A percentile compares a stretch with the other conserved stretches of the same genome.
Evolutionary conservation across 2,329 filamentous ascomycete genomes (phyloP).

Genomic region (Zelopaecilomyces penicillatus): DNA sequence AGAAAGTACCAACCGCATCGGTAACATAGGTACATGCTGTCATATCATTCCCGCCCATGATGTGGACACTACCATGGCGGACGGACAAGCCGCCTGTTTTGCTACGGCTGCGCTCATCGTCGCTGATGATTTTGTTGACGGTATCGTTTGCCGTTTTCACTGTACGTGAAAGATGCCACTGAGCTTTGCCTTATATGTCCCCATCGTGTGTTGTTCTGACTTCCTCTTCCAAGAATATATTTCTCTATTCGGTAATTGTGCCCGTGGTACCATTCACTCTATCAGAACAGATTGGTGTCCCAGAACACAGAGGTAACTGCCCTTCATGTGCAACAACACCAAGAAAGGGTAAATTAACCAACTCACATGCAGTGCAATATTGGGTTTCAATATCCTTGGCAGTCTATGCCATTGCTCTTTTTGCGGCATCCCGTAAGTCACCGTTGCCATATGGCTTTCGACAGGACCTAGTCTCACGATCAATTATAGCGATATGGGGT

Average conservation of each 20-base stretch:
- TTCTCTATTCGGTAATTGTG: slow-evolving; percentile 26
- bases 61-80: not conserved
- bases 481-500: slow-evolving; percentile 24
- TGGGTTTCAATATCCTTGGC: slow-evolving; percentile 29
- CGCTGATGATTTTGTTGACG: slow-evolving; percentile 23
- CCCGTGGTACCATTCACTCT: slow-evolving; percentile 26
- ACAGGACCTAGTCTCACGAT: not conserved
- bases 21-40: too few relatives aligned
- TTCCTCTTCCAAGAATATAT: slow-evolving; percentile 20
- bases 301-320: slow-evolving; percentile 10
- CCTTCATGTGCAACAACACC: not conserved
- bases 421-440: slow-evolving; percentile 22
- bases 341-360: not conserved
- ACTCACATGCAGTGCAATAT: slow-evolving; percentile 18
- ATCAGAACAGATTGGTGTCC: slow-evolving; percentile 17
- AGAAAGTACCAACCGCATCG: too few relatives aligned
- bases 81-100: slow-evolving; percentile 18
- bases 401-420: slow-evolving; percentile 23
- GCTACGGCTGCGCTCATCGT: slow-evolving; percentile 23
- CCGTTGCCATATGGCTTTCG: not conserved
- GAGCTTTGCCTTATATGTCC: slow-evolving; percentile 1
- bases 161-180: slow-evolving; percentile 11
- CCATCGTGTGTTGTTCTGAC: not conserved
- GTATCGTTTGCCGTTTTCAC: slow-evolving; percentile 27
- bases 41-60: not conserved